These are phyloP conservation scores for Penicillium concentricum DNA, from an alignment of 2,329 filamentous ascomycete genomes.

Conservation along the genomic window DNA sequence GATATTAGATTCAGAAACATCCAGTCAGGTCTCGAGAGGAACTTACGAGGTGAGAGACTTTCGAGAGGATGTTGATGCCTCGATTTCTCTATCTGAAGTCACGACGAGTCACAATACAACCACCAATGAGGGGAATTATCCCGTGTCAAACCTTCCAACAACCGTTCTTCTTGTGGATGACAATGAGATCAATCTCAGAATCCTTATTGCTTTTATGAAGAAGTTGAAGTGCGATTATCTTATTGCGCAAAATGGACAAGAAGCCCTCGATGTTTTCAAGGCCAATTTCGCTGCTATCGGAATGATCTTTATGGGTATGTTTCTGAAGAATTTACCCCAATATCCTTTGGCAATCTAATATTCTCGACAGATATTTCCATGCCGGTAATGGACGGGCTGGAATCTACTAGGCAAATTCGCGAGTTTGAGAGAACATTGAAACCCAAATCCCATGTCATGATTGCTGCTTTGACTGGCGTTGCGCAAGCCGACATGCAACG, in stretches of 20 bases:
- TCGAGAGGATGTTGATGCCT: neutral
- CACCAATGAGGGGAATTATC: too few species aligned
- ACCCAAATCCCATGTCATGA: conserved; percentile 9
- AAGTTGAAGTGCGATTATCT: conserved; percentile 30
- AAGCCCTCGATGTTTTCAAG: conserved; percentile 32
- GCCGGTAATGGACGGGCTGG: conserved; percentile 39
- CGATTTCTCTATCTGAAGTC: neutral
- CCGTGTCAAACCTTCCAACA: neutral
- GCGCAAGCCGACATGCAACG: conserved; percentile 27
- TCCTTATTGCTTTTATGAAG: conserved; percentile 31
- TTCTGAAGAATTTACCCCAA: too few species aligned
- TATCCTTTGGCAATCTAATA: neutral
- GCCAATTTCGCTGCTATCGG: neutral
- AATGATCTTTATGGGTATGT: conserved; percentile 20
- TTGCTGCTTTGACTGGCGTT: conserved; percentile 32
- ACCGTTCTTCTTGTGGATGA: conserved; percentile 38
- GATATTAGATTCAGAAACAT: neutral
- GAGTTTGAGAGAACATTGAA: conserved; percentile 19
- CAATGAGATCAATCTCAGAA: conserved; percentile 35
- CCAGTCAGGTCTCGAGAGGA: too few species aligned
- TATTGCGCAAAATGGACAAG: conserved; percentile 35
- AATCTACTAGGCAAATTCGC: conserved; percentile 30
- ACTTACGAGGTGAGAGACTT: neutral
- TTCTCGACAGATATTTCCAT: conserved; percentile 32
- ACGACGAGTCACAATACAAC: neutral